Conservation (phyloP, 2,329 filamentous ascomycete species). For the Calonectria crousiana region DNA sequence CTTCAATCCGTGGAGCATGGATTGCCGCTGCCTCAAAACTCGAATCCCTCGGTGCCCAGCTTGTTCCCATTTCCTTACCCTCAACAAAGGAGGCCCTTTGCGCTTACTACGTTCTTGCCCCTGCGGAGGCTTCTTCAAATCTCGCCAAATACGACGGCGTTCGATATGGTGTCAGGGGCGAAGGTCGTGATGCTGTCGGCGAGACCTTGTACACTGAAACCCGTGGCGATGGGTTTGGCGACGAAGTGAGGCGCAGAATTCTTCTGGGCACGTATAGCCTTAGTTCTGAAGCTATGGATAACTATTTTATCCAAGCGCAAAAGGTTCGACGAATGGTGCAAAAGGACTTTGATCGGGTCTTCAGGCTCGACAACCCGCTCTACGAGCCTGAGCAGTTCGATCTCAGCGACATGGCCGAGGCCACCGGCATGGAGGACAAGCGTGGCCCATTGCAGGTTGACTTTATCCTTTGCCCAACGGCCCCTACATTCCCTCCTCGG, state of each 20-base stretch:
- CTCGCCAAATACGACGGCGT: constrained; percentile 97
- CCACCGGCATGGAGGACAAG: constrained; percentile 65
- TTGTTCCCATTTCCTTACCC: constrained; percentile 84
- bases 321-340: constrained; percentile 86
- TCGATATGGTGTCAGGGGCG: constrained; percentile 80
- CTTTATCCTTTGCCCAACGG: constrained; percentile 88
- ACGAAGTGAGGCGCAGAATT: constrained; percentile 88
- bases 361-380: constrained; percentile 78
- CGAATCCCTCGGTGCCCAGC: constrained; percentile 72
- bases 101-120: constrained; percentile 95
- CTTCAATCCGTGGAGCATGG: constrained; percentile 79
- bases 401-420: constrained; percentile 70
- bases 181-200: constrained; percentile 65
- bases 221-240: constrained; percentile 80
- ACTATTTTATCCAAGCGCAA: constrained; percentile 97
- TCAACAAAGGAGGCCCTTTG: constrained; percentile 87
- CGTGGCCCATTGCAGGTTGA: constrained; percentile 77
- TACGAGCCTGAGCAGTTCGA: constrained; percentile 65
- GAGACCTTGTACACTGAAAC: constrained; percentile 82
- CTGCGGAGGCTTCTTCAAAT: constrained; percentile 95
- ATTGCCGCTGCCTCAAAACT: constrained; percentile 69
- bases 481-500: constrained; percentile 79
- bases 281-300: constrained; percentile 91
- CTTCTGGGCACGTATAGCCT: constrained; percentile 91
- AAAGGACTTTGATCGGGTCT: constrained; percentile 86